Evolutionary conservation across 768 basidiomycete species (phyloP), one percentile per base, ranked within the genome.

Genomic region (Lepiota brunneoincarnata): DNA sequence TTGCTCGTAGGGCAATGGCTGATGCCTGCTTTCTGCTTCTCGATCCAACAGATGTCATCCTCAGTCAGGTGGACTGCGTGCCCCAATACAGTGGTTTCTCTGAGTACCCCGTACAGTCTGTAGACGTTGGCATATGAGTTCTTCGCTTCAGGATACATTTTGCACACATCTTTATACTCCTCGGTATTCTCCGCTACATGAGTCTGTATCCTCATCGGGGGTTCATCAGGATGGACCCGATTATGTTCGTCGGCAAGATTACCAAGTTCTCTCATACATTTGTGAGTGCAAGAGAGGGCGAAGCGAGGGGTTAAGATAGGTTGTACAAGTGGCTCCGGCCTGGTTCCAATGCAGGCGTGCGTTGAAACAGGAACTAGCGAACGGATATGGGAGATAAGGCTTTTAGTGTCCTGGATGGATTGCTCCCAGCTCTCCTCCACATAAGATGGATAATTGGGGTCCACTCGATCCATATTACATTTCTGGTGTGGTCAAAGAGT

Each of bases 1-100:
- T 98, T 98, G 63, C 91, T 95, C 21, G 88, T 88, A 17, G 96
- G 94, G 65, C 96, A 98, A 69, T 98, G 96, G 59, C 89, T 89
- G 46, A 98, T 76, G 9, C 94, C 94, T 1, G 89, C 84, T 5
- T 75, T 72, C 46, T 76, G 75, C 59, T 74, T 56, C 59, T 81
- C 81, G 59, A 98, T 83, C 20, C 96, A 71, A 34, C 79, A 73
- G 56, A 93, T 72, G 69, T 98, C 96, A 3, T 76, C 74, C 14
- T 84, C 78, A 18, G 80, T 80, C 24, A 98, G 74, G 68, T 91
- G 87, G 14, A 95, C 83, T 11, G 83, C 94, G 66, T 98, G 96
- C 1, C 87, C 96, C 35, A 98, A 76, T 31, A 98, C 79, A 0
- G 96, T 97, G 64, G 90, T 91, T 24, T 72, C 65, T 18, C 88